Base-by-base conservation (phyloP, 2,329 filamentous ascomycete species). In the Boeremia lycopersici region DNA sequence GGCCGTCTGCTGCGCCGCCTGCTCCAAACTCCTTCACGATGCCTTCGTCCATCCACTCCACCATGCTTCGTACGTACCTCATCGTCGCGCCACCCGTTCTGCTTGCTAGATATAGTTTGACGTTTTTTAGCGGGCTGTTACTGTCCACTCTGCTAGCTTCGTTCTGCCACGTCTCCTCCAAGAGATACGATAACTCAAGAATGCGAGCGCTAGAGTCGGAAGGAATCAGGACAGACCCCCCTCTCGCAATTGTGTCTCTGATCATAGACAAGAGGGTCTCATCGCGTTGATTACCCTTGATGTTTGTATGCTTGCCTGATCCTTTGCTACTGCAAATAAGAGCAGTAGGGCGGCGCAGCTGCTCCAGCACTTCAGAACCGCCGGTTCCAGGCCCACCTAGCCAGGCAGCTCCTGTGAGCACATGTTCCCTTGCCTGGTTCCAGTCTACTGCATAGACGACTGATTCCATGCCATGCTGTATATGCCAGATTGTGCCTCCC, bases 31-130 rank as follows among this genome's bases (percentile, higher is more conserved):
- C 93, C 49, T 92, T 87, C 36, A 96, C 89, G 55, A 99, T 96
- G 53, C 87, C 89, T 69, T 97, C 93, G 70, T 98, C 93, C 93
- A 99, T 98, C 95, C 95, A 99, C 71, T 99, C 95, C 29, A 99
- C 81, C 90, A 99, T 96, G 73, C 93, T 97, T 62, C 93, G 85
- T 25, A 93, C 90, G 63, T 97, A 91, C 47, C 91, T 85, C 82
- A 98, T 90, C 0, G 93, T 96, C 59, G 91, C 93, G 53, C 90
- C 88, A 60, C 91, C 89, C 57, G 91, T 96, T 55, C 88, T 88
- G 34, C 92, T 93, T 0, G 93, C 93, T 38, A 99, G 81, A 70
- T 92, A 97, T 0, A 97, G 80, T 44, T 79, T 80, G 9, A 82
- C 78, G 28, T 76, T 76, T 60, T 79, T 81, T 38, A 86, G 75